These are phyloP conservation scores for Lactifluus echinatus DNA, from an alignment of 768 basidiomycete genomes.

Conservation along the genomic window DNA sequence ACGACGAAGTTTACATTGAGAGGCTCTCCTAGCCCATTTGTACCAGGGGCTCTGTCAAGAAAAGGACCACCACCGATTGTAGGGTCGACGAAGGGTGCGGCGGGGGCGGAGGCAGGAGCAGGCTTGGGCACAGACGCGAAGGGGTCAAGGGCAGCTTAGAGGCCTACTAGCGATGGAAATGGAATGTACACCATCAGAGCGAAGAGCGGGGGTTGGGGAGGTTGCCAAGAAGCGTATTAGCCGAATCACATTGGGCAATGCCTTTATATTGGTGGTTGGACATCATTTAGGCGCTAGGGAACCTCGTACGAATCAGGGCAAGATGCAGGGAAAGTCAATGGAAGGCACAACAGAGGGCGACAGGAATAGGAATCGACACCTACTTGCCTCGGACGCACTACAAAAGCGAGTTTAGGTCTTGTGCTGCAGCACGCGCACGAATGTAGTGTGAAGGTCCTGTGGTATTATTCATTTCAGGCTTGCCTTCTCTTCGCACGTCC, in stretches of 20 bases:
- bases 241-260: not conserved
- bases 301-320: not conserved
- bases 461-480: no score
- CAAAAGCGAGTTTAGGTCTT: no score
- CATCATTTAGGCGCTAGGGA: not conserved
- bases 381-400: no score
- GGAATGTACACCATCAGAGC: conserved; percentile 6
- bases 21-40: conserved; percentile 17
- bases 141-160: not conserved
- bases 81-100: not conserved
- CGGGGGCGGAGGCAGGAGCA: not conserved
- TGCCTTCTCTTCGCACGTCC: no score
- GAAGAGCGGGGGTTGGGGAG: not conserved
- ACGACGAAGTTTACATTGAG: conserved; percentile 12
- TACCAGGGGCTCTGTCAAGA: not conserved
- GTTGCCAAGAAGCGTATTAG: not conserved
- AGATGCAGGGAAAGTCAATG: no score
- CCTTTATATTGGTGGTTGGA: not conserved
- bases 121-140: not conserved
- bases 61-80: not conserved
- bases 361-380: not conserved
- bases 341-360: not conserved
- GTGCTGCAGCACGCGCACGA: no score
- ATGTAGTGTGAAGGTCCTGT: no score
- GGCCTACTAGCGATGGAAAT: not conserved